These are phyloP conservation scores for Gloeophyllum trabeum DNA, from an alignment of 768 basidiomycete species.

Conservation along the genomic window DNA sequence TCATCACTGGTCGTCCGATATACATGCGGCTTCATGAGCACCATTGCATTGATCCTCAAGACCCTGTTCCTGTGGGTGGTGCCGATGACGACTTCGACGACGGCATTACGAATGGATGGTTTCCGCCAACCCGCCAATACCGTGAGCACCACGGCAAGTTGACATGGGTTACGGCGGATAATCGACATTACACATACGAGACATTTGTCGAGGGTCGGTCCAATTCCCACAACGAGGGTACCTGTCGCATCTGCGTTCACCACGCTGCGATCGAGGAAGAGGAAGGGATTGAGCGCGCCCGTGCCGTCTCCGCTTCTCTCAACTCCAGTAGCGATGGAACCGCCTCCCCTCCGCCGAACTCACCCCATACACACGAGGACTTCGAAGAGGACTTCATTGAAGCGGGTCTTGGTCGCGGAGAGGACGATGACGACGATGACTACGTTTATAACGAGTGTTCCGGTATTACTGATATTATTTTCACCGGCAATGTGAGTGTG, in stretches of 20 bases:
- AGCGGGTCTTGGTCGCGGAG: slow-evolving; percentile 5
- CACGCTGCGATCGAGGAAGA: slow-evolving; percentile 6
- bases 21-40: slow-evolving; percentile 52
- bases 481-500: slow-evolving; percentile 47
- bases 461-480: slow-evolving; percentile 48
- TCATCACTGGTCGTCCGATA: slow-evolving; percentile 34
- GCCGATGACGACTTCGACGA: slow-evolving; percentile 17
- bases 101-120: slow-evolving; percentile 30
- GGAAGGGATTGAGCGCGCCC: neutral
- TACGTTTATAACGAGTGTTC: slow-evolving; percentile 25
- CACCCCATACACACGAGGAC: slow-evolving; percentile 3
- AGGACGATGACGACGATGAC: slow-evolving; percentile 13
- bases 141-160: no score
- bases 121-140: slow-evolving; percentile 14
- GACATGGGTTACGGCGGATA: no score
- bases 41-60: slow-evolving; percentile 31
- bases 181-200: slow-evolving; percentile 22
- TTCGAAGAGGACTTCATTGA: slow-evolving; percentile 9
- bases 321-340: neutral
- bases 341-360: neutral
- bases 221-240: slow-evolving; percentile 30
- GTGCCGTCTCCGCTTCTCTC: neutral
- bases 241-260: slow-evolving; percentile 17
- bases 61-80: slow-evolving; percentile 16
- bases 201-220: slow-evolving; percentile 25